phyloP scores from a whole-genome alignment of 805 yeast species.

The Candida nitratophila region DNA sequence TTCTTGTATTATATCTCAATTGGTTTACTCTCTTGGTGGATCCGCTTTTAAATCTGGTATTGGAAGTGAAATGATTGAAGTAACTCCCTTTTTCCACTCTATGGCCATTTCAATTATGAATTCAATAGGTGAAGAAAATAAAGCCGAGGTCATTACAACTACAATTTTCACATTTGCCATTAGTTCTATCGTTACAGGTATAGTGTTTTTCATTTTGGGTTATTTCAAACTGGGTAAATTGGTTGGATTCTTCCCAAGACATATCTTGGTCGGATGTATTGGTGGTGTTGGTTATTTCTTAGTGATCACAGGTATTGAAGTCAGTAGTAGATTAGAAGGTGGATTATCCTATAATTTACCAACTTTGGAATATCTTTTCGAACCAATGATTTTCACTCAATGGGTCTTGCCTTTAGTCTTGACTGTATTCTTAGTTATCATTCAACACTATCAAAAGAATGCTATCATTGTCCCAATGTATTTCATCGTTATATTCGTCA shows the following conservation, averaged over 20 bases:
- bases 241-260: constrained; percentile 94
- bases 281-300: constrained; percentile 98
- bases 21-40: constrained; percentile 84
- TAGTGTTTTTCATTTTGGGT: constrained; percentile 72
- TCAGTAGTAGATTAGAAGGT: constrained; percentile 74
- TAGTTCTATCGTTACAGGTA: constrained; percentile 81
- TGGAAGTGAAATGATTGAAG: constrained; percentile 98
- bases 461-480: constrained; percentile 76
- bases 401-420: constrained; percentile 69
- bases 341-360: constrained; percentile 56
- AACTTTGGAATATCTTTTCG: constrained; percentile 44
- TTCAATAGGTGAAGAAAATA: constrained; percentile 28
- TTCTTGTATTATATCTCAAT: constrained; percentile 83
- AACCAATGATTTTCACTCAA: constrained; percentile 40
- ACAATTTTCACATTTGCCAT: constrained; percentile 80
- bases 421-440: constrained; percentile 50
- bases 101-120: constrained; percentile 73
- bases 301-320: constrained; percentile 85
- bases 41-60: constrained; percentile 86
- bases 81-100: constrained; percentile 96
- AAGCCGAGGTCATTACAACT: constrained; percentile 63
- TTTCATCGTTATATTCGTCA: constrained; percentile 61
- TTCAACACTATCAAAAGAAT: constrained; percentile 53
- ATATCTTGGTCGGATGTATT: constrained; percentile 92
- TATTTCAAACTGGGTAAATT: constrained; percentile 73